Base-by-base conservation (phyloP, 768 basidiomycete genomes). In the Mrakia hoshinonis region DNA sequence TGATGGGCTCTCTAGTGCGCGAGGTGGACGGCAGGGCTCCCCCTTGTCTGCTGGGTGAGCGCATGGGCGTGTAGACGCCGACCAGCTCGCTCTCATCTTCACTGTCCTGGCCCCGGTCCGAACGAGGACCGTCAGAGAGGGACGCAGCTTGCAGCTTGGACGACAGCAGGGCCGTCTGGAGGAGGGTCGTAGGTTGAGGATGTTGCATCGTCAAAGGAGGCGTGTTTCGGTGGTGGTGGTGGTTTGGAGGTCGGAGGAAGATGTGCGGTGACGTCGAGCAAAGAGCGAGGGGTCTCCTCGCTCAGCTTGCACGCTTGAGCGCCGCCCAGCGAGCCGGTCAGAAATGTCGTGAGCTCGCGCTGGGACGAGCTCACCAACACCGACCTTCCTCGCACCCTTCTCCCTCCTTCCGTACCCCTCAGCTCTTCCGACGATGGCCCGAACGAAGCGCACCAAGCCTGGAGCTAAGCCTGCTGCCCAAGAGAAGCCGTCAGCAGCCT, bases 161-260 rank as follows among this genome's bases (percentile, higher is more conserved):
- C 12, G 70, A 60, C n/a, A 72, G 65, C 47, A 73, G 60, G n/a
- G 72, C 72, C 4, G 72, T 68, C 38, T 73, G 72, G 60, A 73
- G 72, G 29, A 73, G 72, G 3, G 71, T 68, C 11, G 60, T 52
- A 3, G 54, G 58, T n/a, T 55, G 71, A 3, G 65, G 71, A 29
- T 73, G 70, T 24, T 36, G 34, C 36, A 54, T 55, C 38, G 31
- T 52, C 20, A 43, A 9, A 5, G 54, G 7, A 7, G 51, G 58
- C 13, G 13, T 43, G 26, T 54, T 54, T 36, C 24, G 36, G 29
- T 51, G 67, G 26, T 58, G 26, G 62, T 29, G 55, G 52, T 26
- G 46, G 12, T 54, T 52, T 60, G 69, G 48, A 46, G 18, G 36
- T 2, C 15, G 31, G 5, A 22, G 18, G 67, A 43, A 12, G 68